Conservation (phyloP, 345 rosid species). For the Eucalyptus regnans region DNA sequence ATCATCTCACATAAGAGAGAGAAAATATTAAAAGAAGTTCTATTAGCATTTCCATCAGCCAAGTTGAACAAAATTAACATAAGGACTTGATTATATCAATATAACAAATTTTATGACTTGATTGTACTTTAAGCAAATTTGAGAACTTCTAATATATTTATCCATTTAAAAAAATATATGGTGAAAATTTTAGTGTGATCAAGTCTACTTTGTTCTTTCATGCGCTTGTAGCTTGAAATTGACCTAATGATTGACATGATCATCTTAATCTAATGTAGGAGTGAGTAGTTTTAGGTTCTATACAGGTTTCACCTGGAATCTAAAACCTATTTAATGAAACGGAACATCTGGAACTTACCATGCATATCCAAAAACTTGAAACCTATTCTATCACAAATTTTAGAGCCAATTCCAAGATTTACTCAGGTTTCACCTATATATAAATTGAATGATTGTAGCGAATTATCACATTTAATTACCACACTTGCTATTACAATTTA, state of each 20-base stretch:
- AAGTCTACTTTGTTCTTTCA: not conserved
- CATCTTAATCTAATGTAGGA: not conserved
- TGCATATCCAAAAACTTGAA: no score
- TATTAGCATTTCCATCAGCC: not conserved
- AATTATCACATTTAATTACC: no score
- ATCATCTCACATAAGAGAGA: no score
- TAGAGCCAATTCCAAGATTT: no score
- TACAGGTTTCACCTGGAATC: fast-evolving
- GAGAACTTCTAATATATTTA: not conserved
- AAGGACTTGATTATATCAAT: no score
- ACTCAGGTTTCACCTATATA: no score
- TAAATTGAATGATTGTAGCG: no score
- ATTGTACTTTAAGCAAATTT: not conserved
- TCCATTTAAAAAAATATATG: not conserved
- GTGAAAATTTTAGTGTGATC: not conserved
- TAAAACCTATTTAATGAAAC: no score
- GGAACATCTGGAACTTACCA: fast-evolving
- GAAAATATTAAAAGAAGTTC: not conserved
- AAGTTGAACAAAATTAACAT: not conserved
- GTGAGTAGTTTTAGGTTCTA: not conserved
- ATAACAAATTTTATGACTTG: no score
- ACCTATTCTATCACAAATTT: no score
- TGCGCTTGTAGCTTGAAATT: fast-evolving
- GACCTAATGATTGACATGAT: not conserved
- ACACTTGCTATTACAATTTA: no score